A percentile compares a stretch with the other conserved stretches of the same genome.
Conservation (phyloP, 2,329 filamentous ascomycete species). For the Sclerotinia sclerotiorum region DNA sequence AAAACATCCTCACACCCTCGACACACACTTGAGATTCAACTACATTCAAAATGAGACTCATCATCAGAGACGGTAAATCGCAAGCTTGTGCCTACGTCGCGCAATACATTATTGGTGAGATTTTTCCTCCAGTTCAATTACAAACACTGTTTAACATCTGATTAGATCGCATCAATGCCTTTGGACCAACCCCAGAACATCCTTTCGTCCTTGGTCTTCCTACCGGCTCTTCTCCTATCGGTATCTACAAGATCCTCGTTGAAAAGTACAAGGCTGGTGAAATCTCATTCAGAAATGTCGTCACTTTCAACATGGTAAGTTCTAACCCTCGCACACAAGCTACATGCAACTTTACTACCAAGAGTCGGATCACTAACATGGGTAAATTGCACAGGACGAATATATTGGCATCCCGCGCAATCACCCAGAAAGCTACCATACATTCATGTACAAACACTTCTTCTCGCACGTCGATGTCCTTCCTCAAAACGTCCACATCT, state of each 20-base stretch:
- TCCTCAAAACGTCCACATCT: conserved; percentile 79
- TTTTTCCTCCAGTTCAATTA: background rate
- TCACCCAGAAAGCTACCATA: conserved; percentile 84
- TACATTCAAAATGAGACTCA: conserved; percentile 65
- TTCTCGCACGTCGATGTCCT: conserved; percentile 82
- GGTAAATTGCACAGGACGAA: conserved; percentile 60
- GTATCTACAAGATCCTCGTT: conserved; percentile 76
- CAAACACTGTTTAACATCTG: background rate
- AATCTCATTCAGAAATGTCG: conserved; percentile 83
- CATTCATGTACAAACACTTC: conserved; percentile 92
- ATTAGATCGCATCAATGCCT: conserved; percentile 72
- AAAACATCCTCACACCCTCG: background rate
- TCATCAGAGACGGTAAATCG: conserved; percentile 71
- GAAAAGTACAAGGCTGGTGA: conserved; percentile 66
- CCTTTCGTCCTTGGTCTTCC: conserved; percentile 83
- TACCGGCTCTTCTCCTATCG: conserved; percentile 77
- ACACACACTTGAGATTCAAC: background rate
- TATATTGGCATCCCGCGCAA: conserved; percentile 82
- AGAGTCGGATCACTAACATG: conserved; percentile 7
- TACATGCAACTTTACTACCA: background rate
- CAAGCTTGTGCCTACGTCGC: conserved; percentile 74
- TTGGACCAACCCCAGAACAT: conserved; percentile 67
- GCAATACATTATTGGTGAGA: conserved; percentile 72
- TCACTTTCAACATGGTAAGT: conserved; percentile 86
- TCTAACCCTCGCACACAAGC: conserved; percentile 14